phyloP scores from a whole-genome alignment of 352 stramenopile genomes.

The Globisporangium canariense region DNA sequence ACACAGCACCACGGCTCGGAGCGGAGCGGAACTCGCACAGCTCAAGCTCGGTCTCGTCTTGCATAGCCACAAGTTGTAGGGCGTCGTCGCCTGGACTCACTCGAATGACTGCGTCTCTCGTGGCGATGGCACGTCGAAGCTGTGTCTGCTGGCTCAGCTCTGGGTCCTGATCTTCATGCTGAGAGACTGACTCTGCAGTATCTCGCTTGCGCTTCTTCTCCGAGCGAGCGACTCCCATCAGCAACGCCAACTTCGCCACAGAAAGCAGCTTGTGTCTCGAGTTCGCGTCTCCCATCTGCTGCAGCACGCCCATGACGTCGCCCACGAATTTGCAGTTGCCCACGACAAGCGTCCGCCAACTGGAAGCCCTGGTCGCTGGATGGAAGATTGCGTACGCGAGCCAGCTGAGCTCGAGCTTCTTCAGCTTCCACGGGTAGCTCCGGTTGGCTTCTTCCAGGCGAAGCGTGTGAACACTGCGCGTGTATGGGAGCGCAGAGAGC shows the following conservation, averaged over 20 bases:
- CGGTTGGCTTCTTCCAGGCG: constrained; percentile 2
- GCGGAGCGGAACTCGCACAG: background rate
- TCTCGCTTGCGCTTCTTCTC: constrained; percentile 11
- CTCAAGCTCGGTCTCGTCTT: background rate
- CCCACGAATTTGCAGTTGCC: constrained; percentile 10
- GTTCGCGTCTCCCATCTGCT: background rate
- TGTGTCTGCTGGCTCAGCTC: background rate
- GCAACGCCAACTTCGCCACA: background rate
- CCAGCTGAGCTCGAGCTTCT: constrained; percentile 10
- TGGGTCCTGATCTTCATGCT: background rate
- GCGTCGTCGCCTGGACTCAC: background rate
- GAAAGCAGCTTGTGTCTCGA: background rate
- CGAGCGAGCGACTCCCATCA: background rate
- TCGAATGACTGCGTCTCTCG: background rate
- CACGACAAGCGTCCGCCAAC: constrained; percentile 9
- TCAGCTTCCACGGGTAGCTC: background rate
- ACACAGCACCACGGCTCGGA: constrained; percentile 11
- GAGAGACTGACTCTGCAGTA: background rate
- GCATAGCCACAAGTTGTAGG: background rate
- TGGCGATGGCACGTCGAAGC: background rate
- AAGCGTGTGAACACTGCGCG: constrained; percentile 2
- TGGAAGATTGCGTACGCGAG: constrained; percentile 13
- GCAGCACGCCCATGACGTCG: constrained; percentile 3
- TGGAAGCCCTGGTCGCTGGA: background rate
- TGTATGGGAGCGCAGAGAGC: constrained; percentile 5